phyloP scores from a whole-genome alignment of 2,329 filamentous ascomycete species.

The Paecilomyces niveus region DNA sequence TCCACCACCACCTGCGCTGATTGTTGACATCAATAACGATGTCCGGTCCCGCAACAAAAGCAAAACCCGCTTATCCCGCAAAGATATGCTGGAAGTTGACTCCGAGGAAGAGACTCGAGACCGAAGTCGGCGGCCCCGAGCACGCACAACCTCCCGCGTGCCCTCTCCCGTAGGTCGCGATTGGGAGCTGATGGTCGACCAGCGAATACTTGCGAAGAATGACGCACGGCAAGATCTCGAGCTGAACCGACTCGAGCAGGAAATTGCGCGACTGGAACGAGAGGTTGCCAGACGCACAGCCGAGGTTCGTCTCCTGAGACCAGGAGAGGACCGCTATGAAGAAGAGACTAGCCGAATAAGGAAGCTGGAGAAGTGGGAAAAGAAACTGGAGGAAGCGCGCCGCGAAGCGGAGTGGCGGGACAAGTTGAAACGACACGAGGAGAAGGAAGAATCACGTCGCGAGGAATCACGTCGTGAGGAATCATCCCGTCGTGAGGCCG shows the following conservation, averaged over 20 bases:
- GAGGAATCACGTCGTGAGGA: constrained; percentile 14
- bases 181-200: constrained; percentile 25
- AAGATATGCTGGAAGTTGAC: constrained; percentile 15
- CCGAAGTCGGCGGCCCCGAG: constrained; percentile 12
- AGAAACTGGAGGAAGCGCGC: constrained; percentile 27
- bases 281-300: constrained; percentile 20
- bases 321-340: constrained; percentile 40
- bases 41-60: constrained; percentile 15
- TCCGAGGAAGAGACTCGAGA: constrained; percentile 18
- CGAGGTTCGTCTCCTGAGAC: constrained; percentile 20
- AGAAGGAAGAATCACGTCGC: constrained; percentile 14
- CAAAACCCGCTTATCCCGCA: constrained; percentile 17
- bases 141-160: constrained; percentile 16
- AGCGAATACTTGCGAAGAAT: constrained; percentile 26
- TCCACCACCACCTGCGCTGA: constrained; percentile 13
- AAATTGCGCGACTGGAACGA: constrained; percentile 28
- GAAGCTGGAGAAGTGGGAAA: constrained; percentile 29
- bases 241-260: constrained; percentile 26
- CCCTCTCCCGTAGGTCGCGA: constrained; percentile 22
- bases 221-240: constrained; percentile 28
- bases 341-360: constrained; percentile 32
- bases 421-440: constrained; percentile 13
- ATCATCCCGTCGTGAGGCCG: constrained; percentile 16
- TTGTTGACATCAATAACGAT: constrained; percentile 29
- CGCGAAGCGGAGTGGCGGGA: constrained; percentile 5